Base-by-base conservation (phyloP, 192 early-diverging fungal genomes). In the Ramicandelaber brevisporus region DNA sequence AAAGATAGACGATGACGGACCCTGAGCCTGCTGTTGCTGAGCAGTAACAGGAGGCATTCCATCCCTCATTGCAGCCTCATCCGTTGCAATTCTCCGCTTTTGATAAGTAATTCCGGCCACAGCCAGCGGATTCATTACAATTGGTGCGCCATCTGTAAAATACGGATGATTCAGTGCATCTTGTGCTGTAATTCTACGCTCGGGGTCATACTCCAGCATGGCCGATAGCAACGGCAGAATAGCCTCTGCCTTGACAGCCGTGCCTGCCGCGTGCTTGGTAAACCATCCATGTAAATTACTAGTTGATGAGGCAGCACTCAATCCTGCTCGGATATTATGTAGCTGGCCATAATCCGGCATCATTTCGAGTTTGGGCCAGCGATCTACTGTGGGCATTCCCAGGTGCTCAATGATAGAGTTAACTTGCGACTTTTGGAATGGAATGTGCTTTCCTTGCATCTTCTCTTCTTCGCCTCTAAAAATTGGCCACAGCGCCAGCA, bases 81-180 rank as follows among this genome's bases (percentile, higher is more conserved):
- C 33, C 13, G 21, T 2, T 4, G 17, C 23, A 14, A 34, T 34
- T 6, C 33, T n/a, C 11, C 33, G 20, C 10, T 34, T 34, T 1
- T 21, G 33, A 11, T 34, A 34, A 15, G 1, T 14, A 2, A 12
- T 9, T 15, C 26, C 26, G 5, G 23, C 22, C 2, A 34, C 17
- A 6, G 21, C 8, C 33, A 27, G 34, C n/a, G 13, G 14, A 37
- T 22, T n/a, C 17, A 10, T 14, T 29, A 23, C 16, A 36, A 43
- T 39, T 56, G 59, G 51, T 11, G 90, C 86, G 21, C 50, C 50
- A 34, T 88, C 84, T 1, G 68, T 40, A 44, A 88, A 88, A 35
- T 85, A 98, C 7, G 87, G 77, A 37, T 98, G 92, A 7, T 66
- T 50, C 5, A 98, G 44, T 0, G 85, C 92, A 27, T 84, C 69